phyloP scores from a whole-genome alignment of 805 yeast species.

The Ogataea trehaloabstinens region DNA sequence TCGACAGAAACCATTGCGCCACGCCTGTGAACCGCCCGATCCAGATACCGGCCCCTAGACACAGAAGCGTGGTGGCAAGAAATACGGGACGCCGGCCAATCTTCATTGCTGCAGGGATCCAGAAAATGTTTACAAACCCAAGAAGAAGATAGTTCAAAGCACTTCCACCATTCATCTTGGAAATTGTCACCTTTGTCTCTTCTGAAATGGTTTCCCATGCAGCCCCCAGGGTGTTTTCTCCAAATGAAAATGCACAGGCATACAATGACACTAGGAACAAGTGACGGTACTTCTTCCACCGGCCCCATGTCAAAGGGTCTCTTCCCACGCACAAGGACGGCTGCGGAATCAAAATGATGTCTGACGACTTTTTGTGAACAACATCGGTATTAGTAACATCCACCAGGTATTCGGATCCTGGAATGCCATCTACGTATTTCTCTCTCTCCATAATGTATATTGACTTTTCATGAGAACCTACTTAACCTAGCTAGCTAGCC shows the following conservation, averaged over 20 bases:
- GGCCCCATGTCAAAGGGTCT: slow-evolving; percentile 18
- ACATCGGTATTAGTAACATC: slow-evolving; percentile 3
- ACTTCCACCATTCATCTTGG: slow-evolving; percentile 16
- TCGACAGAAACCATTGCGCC: slow-evolving; percentile 14
- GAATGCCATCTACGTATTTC: slow-evolving; percentile 12
- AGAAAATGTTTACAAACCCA: slow-evolving; percentile 16
- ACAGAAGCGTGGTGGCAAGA: slow-evolving; percentile 9
- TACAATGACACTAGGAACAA: slow-evolving; percentile 13
- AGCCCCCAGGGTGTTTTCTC: slow-evolving; percentile 18
- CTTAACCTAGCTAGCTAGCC: too few species aligned
- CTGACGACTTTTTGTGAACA: slow-evolving; percentile 5
- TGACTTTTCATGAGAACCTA: too few species aligned
- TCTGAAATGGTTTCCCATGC: slow-evolving; percentile 15
- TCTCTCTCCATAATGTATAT: slow-evolving; percentile 2
- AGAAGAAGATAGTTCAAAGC: slow-evolving; percentile 14
- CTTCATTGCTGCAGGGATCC: slow-evolving; percentile 18
- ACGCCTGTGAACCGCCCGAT: slow-evolving; percentile 11
- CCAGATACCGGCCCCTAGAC: slow-evolving; percentile 12
- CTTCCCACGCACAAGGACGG: slow-evolving; percentile 13
- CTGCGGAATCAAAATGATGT: slow-evolving; percentile 16
- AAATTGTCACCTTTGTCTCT: slow-evolving; percentile 9
- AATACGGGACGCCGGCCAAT: slow-evolving; percentile 17
- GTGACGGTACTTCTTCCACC: slow-evolving; percentile 12
- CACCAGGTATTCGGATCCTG: slow-evolving; percentile 14
- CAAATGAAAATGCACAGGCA: slow-evolving; percentile 18